Evolutionary conservation across 2,329 filamentous ascomycete species (phyloP).

Genomic region (Trichoderma sp.): DNA sequence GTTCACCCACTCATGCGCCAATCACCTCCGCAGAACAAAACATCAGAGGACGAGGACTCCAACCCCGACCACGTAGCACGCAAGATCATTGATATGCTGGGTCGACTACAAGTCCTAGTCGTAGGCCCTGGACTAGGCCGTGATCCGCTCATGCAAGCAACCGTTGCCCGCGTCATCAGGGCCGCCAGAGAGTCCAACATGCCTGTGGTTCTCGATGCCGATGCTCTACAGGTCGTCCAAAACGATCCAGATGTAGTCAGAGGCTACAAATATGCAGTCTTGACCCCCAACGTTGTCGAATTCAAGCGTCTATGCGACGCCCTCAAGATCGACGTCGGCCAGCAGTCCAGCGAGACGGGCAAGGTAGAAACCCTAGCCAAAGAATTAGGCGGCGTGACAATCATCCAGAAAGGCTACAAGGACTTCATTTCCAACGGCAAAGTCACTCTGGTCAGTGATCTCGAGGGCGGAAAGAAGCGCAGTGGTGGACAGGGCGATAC

Average conservation of each 20-base stretch:
- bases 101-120: slow-evolving; percentile 86
- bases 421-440: slow-evolving; percentile 83
- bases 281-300: slow-evolving; percentile 95
- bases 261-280: slow-evolving; percentile 78
- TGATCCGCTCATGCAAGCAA: slow-evolving; percentile 85
- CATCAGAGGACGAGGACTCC: slow-evolving; percentile 45
- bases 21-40: slow-evolving; percentile 43
- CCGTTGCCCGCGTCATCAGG: slow-evolving; percentile 72
- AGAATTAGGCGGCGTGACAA: slow-evolving; percentile 80
- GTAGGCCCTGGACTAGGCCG: slow-evolving; percentile 89
- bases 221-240: slow-evolving; percentile 78
- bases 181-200: slow-evolving; percentile 71
- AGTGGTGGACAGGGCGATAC: slow-evolving; percentile 96
- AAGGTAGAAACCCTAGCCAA: slow-evolving; percentile 65
- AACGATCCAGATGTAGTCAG: slow-evolving; percentile 71
- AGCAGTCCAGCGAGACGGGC: slow-evolving; percentile 36
- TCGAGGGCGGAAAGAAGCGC: slow-evolving; percentile 80
- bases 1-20: slow-evolving; percentile 95
- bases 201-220: slow-evolving; percentile 87
- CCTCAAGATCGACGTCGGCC: slow-evolving; percentile 58
- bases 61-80: slow-evolving; percentile 61
- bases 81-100: slow-evolving; percentile 73
- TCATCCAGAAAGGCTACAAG: slow-evolving; percentile 81
- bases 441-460: slow-evolving; percentile 71
- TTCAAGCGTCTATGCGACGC: slow-evolving; percentile 79